phyloP scores from a whole-genome alignment of 225 moss, liverwort and hornwort genomes.

The Sphagnum contortum region DNA sequence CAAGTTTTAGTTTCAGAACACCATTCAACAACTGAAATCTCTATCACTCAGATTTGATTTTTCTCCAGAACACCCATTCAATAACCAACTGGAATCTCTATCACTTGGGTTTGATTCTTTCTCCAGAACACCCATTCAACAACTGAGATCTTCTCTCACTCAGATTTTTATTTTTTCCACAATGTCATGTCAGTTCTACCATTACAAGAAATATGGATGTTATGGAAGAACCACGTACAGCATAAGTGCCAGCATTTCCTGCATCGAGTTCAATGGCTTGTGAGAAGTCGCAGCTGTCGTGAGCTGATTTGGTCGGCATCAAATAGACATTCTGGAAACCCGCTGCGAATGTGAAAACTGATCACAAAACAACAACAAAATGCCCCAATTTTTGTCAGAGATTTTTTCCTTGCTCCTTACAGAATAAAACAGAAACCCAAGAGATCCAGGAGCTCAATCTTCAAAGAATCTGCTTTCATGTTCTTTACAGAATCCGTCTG shows the following conservation, averaged over 20 bases:
- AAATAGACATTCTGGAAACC: conserved; percentile 3
- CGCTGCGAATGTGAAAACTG: conserved; percentile 4
- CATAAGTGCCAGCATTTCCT: conserved; percentile 1
- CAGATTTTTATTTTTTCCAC: no score
- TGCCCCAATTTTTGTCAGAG: not conserved
- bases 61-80: not conserved
- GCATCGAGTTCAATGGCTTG: conserved; percentile 7
- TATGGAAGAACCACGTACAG: not conserved
- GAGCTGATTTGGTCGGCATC: not conserved
- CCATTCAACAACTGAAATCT: not conserved
- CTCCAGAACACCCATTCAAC: not conserved
- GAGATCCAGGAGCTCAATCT: not conserved
- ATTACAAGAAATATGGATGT: no score
- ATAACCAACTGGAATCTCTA: not conserved
- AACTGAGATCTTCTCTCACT: not conserved
- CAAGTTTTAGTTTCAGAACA: not conserved
- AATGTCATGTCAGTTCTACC: no score
- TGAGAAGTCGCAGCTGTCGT: conserved; percentile 2
- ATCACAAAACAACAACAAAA: not conserved
- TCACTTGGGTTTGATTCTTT: not conserved
- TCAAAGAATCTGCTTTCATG: no score
- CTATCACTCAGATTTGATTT: not conserved
- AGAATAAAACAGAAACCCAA: not conserved
- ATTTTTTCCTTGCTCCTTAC: not conserved
- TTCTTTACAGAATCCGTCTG: no score